phyloP scores from a whole-genome alignment of 2,329 filamentous ascomycete species.

The Lachnellula arida region DNA sequence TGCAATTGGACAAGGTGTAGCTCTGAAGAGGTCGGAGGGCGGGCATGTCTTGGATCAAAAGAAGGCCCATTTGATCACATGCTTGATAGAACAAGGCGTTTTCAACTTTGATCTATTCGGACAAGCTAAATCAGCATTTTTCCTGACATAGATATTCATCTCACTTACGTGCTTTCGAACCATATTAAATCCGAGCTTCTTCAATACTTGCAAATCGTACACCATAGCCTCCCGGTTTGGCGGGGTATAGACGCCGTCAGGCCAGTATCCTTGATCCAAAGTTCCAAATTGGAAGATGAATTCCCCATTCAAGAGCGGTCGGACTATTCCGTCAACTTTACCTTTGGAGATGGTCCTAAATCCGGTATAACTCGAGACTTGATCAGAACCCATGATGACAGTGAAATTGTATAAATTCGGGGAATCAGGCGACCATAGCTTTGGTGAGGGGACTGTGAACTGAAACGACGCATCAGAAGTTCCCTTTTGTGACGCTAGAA shows the following conservation, averaged over 20 bases:
- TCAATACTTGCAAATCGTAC: slow-evolving; percentile 59
- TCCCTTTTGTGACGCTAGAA: slow-evolving; percentile 36
- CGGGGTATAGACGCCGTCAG: slow-evolving; percentile 61
- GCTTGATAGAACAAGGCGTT: slow-evolving; percentile 16
- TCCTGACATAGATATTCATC: slow-evolving; percentile 23
- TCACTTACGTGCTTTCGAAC: slow-evolving; percentile 59
- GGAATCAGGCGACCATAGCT: slow-evolving; percentile 60
- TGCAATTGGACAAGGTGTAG: background rate
- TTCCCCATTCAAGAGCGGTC: slow-evolving; percentile 56
- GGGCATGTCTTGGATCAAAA: slow-evolving; percentile 71
- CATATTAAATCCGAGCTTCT: slow-evolving; percentile 65
- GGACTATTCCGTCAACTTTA: slow-evolving; percentile 44
- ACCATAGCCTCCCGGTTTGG: slow-evolving; percentile 64
- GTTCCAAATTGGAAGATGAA: slow-evolving; percentile 65
- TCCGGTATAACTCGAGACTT: slow-evolving; percentile 60
- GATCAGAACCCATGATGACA: slow-evolving; percentile 48
- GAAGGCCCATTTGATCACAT: slow-evolving; percentile 16
- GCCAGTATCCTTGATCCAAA: slow-evolving; percentile 68
- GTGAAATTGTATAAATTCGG: slow-evolving; percentile 62
- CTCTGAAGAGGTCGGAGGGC: slow-evolving; percentile 41
- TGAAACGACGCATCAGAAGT: slow-evolving; percentile 46
- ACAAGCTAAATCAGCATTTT: background rate
- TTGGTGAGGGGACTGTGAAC: slow-evolving; percentile 49
- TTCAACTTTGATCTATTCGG: slow-evolving; percentile 1
- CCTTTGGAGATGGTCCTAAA: slow-evolving; percentile 60